These are phyloP conservation scores for Cubamyces sp. DNA, from an alignment of 768 basidiomycete genomes.

Conservation along the genomic window DNA sequence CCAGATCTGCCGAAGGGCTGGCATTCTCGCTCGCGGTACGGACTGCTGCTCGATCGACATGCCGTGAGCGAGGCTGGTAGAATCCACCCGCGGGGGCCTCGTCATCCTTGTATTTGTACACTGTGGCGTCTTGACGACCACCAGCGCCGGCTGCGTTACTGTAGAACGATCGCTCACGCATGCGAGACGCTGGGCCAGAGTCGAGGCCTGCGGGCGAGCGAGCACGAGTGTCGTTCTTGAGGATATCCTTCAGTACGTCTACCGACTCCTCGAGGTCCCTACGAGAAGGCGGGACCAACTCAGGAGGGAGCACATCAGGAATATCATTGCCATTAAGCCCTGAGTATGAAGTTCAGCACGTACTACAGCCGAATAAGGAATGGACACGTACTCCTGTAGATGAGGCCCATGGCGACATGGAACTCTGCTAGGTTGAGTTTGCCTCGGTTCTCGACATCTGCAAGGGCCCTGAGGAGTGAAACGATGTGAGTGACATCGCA, in stretches of 20 bases:
- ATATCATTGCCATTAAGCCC: constrained; percentile 92
- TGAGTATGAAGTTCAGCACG: constrained; percentile 36
- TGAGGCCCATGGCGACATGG: constrained; percentile 97
- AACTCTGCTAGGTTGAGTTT: constrained; percentile 96
- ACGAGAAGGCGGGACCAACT: constrained; percentile 91
- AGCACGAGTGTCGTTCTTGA: constrained; percentile 83
- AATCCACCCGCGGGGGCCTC: constrained; percentile 60
- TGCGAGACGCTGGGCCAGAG: constrained; percentile 53
- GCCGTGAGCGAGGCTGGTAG: constrained; percentile 82
- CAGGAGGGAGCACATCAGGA: constrained; percentile 83
- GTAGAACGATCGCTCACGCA: constrained; percentile 76
- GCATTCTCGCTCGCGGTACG: constrained; percentile 74
- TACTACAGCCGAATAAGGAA: not conserved
- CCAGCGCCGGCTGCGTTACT: constrained; percentile 56
- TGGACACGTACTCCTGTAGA: constrained; percentile 82
- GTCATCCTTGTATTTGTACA: constrained; percentile 83
- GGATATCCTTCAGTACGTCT: constrained; percentile 83
- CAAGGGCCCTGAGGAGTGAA: constrained; percentile 70
- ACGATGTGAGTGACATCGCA: not conserved
- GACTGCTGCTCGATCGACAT: constrained; percentile 83
- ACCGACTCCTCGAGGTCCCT: constrained; percentile 89
- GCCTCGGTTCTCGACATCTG: constrained; percentile 92
- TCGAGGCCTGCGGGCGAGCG: constrained; percentile 61
- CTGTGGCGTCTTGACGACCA: constrained; percentile 82
- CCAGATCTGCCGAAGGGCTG: constrained; percentile 64